These are phyloP conservation scores for Porphyra umbilicalis DNA, from an alignment of 31 red algal species.

Conservation along the genomic window DNA sequence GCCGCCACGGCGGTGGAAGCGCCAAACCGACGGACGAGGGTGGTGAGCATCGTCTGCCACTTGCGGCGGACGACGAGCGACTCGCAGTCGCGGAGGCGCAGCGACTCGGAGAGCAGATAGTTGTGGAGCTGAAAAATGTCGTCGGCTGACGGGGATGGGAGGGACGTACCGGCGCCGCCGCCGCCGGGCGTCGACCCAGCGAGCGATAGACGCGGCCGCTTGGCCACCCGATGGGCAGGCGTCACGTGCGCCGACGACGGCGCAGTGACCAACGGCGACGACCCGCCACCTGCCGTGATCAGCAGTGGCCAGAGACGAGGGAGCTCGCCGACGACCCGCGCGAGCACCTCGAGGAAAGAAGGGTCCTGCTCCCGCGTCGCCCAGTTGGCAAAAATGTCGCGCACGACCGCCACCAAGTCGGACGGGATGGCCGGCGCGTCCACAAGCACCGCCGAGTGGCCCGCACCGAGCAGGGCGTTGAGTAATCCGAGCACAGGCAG, in stretches of 20 bases:
- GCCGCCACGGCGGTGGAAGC: neutral
- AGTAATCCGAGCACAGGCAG: neutral
- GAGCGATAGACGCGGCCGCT: neutral
- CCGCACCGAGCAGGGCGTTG: neutral
- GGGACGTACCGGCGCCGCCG: neutral
- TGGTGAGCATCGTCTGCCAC: neutral
- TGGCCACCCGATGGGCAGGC: neutral
- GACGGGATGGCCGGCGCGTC: neutral
- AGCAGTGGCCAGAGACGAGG: neutral
- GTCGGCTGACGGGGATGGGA: neutral
- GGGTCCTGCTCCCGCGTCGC: neutral
- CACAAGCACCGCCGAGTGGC: neutral
- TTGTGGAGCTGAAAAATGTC: neutral
- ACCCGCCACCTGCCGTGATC: neutral
- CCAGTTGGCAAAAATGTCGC: neutral
- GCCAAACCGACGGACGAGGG: neutral
- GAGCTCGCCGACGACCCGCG: neutral
- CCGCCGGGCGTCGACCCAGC: neutral
- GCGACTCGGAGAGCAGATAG: neutral
- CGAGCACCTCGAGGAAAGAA: neutral
- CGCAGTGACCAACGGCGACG: neutral
- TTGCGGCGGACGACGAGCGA: neutral
- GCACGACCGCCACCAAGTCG: neutral
- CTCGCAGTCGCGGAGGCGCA: neutral
- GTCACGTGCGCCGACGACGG: neutral